Conservation (phyloP, 345 rosid genomes). For the Salix viminalis region DNA sequence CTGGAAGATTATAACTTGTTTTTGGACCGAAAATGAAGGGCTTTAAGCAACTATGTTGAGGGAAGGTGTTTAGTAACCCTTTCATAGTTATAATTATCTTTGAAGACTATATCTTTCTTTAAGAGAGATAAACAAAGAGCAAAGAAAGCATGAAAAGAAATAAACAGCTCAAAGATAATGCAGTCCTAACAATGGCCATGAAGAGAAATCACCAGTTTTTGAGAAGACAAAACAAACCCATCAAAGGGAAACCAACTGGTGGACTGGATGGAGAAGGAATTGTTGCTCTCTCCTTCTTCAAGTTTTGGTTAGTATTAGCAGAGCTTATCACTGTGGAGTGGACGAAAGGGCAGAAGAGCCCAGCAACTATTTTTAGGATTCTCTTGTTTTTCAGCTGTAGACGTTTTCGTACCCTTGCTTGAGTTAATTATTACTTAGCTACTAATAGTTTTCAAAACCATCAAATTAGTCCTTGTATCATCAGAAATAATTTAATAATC, state of each 20-base stretch:
- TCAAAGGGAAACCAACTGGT: not conserved
- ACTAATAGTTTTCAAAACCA: too few relatives aligned
- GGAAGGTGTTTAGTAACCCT: conserved; percentile 33
- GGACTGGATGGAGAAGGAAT: not conserved
- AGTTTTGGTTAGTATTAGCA: not conserved
- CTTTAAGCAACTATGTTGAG: conserved; percentile 27
- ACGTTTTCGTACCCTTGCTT: too few relatives aligned
- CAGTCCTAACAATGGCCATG: not conserved
- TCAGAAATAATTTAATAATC: too few relatives aligned
- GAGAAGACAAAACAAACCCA: conserved; percentile 16
- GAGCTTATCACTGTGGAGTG: not conserved
- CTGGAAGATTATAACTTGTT: conserved; percentile 18
- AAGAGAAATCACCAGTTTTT: not conserved
- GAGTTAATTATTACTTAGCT: too few relatives aligned
- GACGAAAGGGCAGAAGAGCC: too few relatives aligned
- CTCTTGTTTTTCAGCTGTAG: too few relatives aligned
- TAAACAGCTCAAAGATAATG: not conserved
- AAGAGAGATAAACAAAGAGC: not conserved
- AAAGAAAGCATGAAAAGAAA: not conserved
- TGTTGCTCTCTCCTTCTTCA: conserved; percentile 3
- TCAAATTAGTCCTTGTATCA: too few relatives aligned
- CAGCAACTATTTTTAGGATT: too few relatives aligned
- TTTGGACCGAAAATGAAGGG: conserved; percentile 30
- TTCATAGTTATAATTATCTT: conserved; percentile 27
- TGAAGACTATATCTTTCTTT: not conserved